Evolutionary conservation across 179 eudicot genomes (phyloP), one percentile per base, ranked within the genome.

Genomic region (Silene coronaria): DNA sequence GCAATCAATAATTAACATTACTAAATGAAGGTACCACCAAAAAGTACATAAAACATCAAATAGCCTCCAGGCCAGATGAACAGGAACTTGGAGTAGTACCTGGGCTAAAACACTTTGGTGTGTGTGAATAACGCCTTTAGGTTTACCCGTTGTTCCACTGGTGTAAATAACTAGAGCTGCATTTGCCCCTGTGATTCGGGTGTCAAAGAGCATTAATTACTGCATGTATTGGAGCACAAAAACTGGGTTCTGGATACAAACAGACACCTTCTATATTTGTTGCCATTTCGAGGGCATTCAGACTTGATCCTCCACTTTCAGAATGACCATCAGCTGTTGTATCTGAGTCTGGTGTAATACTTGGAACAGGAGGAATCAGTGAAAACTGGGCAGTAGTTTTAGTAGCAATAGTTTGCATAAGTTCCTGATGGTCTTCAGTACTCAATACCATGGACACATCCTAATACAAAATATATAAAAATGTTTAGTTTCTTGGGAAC

Each of bases 81-180:
- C 34, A 61, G 26, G 46, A 19, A 14, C 77, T 72, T 72, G 28
- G 68, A 70, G 22, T 60, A 71, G 75, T 83, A 96, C 99, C 99
- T 96, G 99, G 16, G 99, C 88, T 80, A 88, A 78, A 60, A 96
- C 84, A 78, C 97, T 86, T 72, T 73, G 83, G 78, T 96, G 99
- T 32, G 99, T 93, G 85, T 96, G 99, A 72, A 96, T 93, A 78
- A 87, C 99, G 72, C 99, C 99, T 89, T 96, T 96, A 45, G 99
- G 99, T 83, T 93, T 96, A 55, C 99, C 99, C 27, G 99, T 96
- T 72, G 99, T 96, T 76, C 99, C 99, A 79, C 99, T 96, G 36
- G 99, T 96, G 87, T 96, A 96, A 53, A 93, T 77, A 76, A 96
- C 86, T 61, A 96, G 79, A 74, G 99, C 99, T 32, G 97, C 93